A percentile compares a stretch with the other conserved stretches of the same genome.
phyloP scores from a whole-genome alignment of 257 asterid species.

The Rehmannia glutinosa region DNA sequence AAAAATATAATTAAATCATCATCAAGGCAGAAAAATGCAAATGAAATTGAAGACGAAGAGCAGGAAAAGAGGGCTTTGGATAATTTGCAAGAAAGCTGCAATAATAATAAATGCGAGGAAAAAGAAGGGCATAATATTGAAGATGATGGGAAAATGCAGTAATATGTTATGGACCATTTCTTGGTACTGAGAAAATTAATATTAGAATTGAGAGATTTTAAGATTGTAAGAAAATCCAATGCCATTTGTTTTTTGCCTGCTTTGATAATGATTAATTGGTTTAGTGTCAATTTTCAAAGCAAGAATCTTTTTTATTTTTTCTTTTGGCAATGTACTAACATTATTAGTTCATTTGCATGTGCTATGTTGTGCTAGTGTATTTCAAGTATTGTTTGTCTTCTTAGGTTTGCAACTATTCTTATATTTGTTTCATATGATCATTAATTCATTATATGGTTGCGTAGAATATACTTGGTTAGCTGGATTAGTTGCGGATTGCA shows the following conservation, averaged over 20 bases:
- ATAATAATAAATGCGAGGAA: constrained; percentile 20
- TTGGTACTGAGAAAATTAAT: too few relatives aligned
- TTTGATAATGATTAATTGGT: constrained; percentile 5
- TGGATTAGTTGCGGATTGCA: constrained; percentile 22
- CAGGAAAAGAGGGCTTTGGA: constrained; percentile 67
- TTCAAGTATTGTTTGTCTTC: constrained; percentile 11
- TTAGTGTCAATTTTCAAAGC: neutral
- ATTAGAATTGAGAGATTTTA: too few relatives aligned
- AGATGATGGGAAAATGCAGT: constrained; percentile 18
- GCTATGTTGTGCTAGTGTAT: constrained; percentile 15
- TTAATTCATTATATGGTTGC: neutral
- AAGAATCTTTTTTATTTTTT: neutral
- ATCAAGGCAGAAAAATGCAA: neutral
- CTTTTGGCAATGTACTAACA: neutral
- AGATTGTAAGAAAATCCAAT: constrained; percentile 2
- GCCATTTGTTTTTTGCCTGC: constrained; percentile 11
- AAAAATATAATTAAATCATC: constrained; percentile 20
- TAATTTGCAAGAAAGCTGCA: constrained; percentile 15
- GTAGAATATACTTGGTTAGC: constrained; percentile 5
- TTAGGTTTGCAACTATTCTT: neutral
- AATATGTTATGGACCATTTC: neutral
- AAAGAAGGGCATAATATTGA: neutral
- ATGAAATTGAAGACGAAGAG: constrained; percentile 30
- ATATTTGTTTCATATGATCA: neutral
- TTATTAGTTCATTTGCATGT: neutral